Evolutionary conservation across 2,329 filamentous ascomycete species (phyloP).

Genomic region (Davidsoniella virescens): DNA sequence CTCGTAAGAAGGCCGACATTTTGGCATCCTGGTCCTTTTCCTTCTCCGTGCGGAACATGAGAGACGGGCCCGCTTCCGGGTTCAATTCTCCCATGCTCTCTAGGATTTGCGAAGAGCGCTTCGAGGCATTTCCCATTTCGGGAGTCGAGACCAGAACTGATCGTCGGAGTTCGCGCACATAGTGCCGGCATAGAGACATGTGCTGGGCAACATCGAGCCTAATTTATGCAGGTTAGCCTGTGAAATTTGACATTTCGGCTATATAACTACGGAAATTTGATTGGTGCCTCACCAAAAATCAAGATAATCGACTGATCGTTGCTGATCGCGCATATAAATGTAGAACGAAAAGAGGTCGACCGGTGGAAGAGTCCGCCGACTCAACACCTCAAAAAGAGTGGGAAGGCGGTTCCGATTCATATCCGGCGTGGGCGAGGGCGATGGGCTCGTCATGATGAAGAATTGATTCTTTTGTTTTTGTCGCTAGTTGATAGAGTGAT

Average conservation of each 20-base stretch:
- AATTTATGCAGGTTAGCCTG: neutral
- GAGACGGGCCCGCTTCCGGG: slow-evolving; percentile 41
- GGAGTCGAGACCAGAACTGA: slow-evolving; percentile 89
- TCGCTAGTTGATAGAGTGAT: neutral
- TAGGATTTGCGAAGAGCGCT: slow-evolving; percentile 67
- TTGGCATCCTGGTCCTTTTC: slow-evolving; percentile 72
- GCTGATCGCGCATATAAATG: slow-evolving; percentile 98
- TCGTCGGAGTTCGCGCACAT: slow-evolving; percentile 83
- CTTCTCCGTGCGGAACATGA: slow-evolving; percentile 49
- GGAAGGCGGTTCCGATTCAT: slow-evolving; percentile 67
- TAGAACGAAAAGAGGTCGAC: slow-evolving; percentile 98
- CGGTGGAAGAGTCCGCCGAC: slow-evolving; percentile 80
- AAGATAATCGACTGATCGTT: slow-evolving; percentile 91
- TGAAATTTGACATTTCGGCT: neutral
- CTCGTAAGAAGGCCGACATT: slow-evolving; percentile 76
- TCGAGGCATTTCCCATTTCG: slow-evolving; percentile 70
- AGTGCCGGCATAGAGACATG: slow-evolving; percentile 93
- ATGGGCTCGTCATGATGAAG: slow-evolving; percentile 17
- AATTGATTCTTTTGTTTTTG: neutral
- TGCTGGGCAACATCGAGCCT: slow-evolving; percentile 99
- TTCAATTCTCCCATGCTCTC: slow-evolving; percentile 55
- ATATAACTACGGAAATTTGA: neutral
- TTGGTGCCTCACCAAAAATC: slow-evolving; percentile 73
- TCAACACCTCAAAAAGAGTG: slow-evolving; percentile 89
- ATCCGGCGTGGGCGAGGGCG: slow-evolving; percentile 41